phyloP scores from a whole-genome alignment of 768 basidiomycete genomes.

The Termitomyces sp. region DNA sequence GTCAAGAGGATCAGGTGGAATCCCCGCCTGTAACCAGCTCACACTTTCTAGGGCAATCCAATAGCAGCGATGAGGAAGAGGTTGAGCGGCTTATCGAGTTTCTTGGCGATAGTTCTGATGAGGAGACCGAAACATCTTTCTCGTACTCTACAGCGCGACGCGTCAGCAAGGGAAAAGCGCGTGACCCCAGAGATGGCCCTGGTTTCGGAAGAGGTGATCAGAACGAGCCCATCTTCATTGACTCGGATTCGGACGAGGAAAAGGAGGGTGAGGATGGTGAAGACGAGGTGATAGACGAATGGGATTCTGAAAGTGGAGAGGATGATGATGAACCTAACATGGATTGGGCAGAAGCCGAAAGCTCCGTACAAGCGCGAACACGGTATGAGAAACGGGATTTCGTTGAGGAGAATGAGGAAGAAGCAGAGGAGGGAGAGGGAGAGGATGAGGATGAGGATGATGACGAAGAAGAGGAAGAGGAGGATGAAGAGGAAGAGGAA shows the following conservation, averaged over 20 bases:
- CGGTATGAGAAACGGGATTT: constrained; percentile 11
- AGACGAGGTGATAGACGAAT: constrained; percentile 15
- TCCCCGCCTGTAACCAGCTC: constrained; percentile 10
- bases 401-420: constrained; percentile 16
- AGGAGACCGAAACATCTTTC: constrained; percentile 48
- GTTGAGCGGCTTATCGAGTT: constrained; percentile 11
- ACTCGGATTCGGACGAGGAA: constrained; percentile 27
- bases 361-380: constrained; percentile 19
- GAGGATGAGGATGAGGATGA: constrained; percentile 8
- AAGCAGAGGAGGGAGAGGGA: constrained; percentile 9
- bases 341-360: constrained; percentile 18
- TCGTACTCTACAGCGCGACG: constrained; percentile 45
- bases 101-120: constrained; percentile 17
- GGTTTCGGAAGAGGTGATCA: constrained; percentile 35
- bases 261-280: constrained; percentile 19
- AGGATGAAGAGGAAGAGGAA: constrained; percentile 16
- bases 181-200: constrained; percentile 57
- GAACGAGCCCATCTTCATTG: constrained; percentile 43
- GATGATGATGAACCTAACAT: constrained; percentile 16
- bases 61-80: constrained; percentile 12
- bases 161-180: constrained; percentile 49
- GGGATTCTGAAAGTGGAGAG: constrained; percentile 18
- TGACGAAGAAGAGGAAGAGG: constrained; percentile 11
- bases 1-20: constrained; percentile 32
- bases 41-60: not conserved